Percentiles rank a stretch among this genome's conserved stretches.
These are phyloP conservation scores for Balamuthia mandrillaris DNA, from an alignment of 208 protist species.

Conservation along the genomic window DNA sequence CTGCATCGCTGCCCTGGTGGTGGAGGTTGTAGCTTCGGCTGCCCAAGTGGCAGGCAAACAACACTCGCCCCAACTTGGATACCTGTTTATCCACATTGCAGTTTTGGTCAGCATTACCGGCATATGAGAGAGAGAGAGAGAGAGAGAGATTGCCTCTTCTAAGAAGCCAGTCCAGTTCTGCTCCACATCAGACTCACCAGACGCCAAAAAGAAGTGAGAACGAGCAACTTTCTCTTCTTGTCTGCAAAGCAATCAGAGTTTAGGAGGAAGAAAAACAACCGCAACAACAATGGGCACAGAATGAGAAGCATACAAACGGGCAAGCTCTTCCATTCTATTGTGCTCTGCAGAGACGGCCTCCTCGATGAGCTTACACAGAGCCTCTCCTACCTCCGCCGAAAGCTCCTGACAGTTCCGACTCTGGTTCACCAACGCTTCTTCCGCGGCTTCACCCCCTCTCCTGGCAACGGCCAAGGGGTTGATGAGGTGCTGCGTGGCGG, in stretches of 20 bases:
- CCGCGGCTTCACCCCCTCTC: too few species aligned
- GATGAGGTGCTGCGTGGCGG: background rate
- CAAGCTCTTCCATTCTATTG: background rate
- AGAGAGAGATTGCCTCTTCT: background rate
- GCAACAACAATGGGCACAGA: background rate
- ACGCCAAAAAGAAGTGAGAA: background rate
- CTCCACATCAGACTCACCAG: background rate
- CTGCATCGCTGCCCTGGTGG: background rate
- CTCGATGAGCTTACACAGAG: background rate
- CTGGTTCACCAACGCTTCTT: background rate
- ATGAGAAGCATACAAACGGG: background rate
- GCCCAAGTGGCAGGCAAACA: background rate
- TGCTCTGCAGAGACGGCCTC: background rate
- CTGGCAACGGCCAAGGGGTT: too few species aligned
- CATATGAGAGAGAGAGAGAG: background rate
- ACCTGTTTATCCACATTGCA: background rate
- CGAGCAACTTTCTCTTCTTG: background rate
- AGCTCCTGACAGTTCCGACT: background rate
- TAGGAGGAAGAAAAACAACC: background rate
- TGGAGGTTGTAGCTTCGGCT: slow-evolving; percentile 6
- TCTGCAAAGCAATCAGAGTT: too few species aligned
- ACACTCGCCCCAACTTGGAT: background rate
- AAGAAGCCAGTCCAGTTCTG: background rate
- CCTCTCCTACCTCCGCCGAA: background rate
- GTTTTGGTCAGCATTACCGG: too few species aligned